A percentile compares a stretch with the other conserved stretches of the same genome.
Conservation (phyloP, 2,329 filamentous ascomycete species). For the Scolecobasidium constrictum region DNA sequence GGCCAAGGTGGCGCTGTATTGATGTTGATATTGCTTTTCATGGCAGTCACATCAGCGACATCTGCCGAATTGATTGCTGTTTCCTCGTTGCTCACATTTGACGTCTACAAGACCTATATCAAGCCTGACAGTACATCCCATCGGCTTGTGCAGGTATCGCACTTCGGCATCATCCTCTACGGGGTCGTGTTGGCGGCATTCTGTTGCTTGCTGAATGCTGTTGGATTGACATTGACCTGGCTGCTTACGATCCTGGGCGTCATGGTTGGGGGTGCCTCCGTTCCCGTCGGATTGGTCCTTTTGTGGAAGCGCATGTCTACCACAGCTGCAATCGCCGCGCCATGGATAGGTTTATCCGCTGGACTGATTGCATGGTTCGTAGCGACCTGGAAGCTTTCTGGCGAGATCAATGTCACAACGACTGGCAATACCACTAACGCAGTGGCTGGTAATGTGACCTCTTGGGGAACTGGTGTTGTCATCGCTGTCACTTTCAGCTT, state of each 20-base stretch:
- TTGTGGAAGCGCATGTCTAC: constrained; percentile 30
- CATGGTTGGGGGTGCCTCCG: constrained; percentile 28
- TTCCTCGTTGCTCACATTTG: constrained; percentile 43
- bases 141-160: constrained; percentile 14
- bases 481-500: constrained; percentile 24
- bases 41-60: constrained; percentile 36
- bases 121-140: constrained; percentile 26
- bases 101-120: constrained; percentile 43
- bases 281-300: constrained; percentile 26
- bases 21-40: constrained; percentile 27
- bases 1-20: constrained; percentile 28
- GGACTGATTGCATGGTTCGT: constrained; percentile 29
- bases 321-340: constrained; percentile 22
- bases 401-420: constrained; percentile 23
- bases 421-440: constrained; percentile 29
- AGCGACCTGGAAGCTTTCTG: constrained; percentile 23
- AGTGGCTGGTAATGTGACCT: constrained; percentile 27
- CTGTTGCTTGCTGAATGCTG: constrained; percentile 18
- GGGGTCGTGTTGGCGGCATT: constrained; percentile 14
- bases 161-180: constrained; percentile 14
- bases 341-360: constrained; percentile 23
- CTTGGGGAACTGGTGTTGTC: constrained; percentile 24
- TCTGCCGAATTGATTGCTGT: constrained; percentile 44
- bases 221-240: constrained; percentile 28
- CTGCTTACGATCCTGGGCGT: constrained; percentile 29